Percentiles rank a stretch among this genome's conserved stretches.
These are phyloP conservation scores for Stenogyne calaminthoides DNA, from an alignment of 305 asterid genomes.

Conservation along the genomic window DNA sequence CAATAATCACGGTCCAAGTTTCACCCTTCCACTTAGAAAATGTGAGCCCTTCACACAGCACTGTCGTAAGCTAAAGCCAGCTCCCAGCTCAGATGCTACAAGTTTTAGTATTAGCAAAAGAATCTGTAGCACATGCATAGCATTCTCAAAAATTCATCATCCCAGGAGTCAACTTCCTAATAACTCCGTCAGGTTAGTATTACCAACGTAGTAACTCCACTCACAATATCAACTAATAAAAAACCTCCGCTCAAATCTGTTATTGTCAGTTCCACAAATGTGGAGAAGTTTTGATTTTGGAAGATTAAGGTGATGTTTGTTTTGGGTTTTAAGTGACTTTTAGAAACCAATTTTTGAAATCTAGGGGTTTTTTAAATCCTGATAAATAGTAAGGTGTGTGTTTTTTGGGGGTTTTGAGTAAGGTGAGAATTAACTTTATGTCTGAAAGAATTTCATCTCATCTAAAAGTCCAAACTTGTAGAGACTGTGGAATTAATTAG, in stretches of 20 bases:
- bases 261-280: slow-evolving; percentile 3
- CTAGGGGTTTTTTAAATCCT: too few species aligned
- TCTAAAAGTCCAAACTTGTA: too few species aligned
- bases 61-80: slow-evolving; percentile 15
- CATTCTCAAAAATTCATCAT: not conserved
- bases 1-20: not conserved
- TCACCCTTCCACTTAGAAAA: not conserved
- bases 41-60: not conserved
- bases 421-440: too few species aligned
- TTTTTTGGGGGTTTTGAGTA: too few species aligned
- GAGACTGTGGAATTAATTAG: too few species aligned
- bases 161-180: slow-evolving; percentile 16
- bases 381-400: too few species aligned
- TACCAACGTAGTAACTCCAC: not conserved
- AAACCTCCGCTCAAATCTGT: slow-evolving; percentile 5
- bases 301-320: not conserved
- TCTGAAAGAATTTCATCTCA: too few species aligned
- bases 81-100: slow-evolving; percentile 22
- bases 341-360: too few species aligned
- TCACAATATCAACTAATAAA: slow-evolving; percentile 4
- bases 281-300: slow-evolving; percentile 19
- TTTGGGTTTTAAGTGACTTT: too few species aligned
- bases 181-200: slow-evolving; percentile 13
- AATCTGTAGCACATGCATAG: not conserved
- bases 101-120: slow-evolving; percentile 17